A percentile compares a stretch with the other conserved stretches of the same genome.
Conservation (phyloP, 2,329 filamentous ascomycete genomes). For the Trichoderma arundinaceum region DNA sequence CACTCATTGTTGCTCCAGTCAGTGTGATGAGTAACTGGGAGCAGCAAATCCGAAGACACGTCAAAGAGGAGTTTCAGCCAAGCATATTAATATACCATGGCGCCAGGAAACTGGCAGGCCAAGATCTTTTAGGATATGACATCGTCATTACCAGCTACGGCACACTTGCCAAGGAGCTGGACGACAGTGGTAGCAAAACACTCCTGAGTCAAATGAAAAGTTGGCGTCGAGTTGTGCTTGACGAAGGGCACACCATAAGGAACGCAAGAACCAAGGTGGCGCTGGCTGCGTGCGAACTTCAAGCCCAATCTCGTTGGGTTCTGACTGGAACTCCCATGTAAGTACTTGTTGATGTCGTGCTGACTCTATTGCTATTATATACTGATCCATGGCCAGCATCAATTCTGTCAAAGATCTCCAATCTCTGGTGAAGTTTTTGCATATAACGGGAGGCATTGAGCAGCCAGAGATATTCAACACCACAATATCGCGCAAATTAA, state of each 20-base stretch:
- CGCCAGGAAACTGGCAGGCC: conserved; percentile 58
- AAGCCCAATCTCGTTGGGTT: conserved; percentile 77
- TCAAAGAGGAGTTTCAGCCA: conserved; percentile 66
- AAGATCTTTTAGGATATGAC: conserved; percentile 69
- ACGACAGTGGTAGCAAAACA: conserved; percentile 40
- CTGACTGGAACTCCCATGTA: conserved; percentile 80
- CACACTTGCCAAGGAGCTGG: conserved; percentile 71
- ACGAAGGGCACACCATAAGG: conserved; percentile 83
- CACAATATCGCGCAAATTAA: conserved; percentile 66
- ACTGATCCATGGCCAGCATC: conserved; percentile 54
- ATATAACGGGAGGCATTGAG: conserved; percentile 76
- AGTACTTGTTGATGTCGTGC: conserved; percentile 37
- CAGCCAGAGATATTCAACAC: conserved; percentile 75
- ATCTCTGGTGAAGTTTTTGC: conserved; percentile 77
- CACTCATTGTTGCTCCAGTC: conserved; percentile 80
- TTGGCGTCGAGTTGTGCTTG: conserved; percentile 81
- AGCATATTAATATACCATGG: conserved; percentile 79
- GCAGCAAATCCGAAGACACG: conserved; percentile 76
- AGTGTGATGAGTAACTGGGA: conserved; percentile 92
- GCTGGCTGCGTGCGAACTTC: conserved; percentile 68
- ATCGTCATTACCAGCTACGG: conserved; percentile 87
- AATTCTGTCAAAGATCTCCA: conserved; percentile 83
- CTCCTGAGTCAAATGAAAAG: conserved; percentile 47
- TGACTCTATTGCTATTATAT: not conserved
- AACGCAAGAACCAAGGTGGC: conserved; percentile 77